These are phyloP conservation scores for Heracleum sosnowskyi DNA, from an alignment of 129 eudicot genomes.

Conservation along the genomic window DNA sequence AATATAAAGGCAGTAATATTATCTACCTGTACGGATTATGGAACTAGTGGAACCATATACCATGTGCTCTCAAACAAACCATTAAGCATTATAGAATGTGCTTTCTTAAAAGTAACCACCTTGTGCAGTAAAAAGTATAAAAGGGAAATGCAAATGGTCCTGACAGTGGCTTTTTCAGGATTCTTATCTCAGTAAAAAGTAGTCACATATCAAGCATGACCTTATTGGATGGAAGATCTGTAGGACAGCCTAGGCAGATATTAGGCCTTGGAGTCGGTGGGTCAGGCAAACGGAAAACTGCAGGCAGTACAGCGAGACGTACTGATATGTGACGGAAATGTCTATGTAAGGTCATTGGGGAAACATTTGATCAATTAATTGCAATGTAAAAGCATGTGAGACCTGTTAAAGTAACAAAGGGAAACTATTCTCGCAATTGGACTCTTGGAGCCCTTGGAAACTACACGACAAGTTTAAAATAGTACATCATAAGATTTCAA, in stretches of 20 bases:
- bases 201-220: background rate
- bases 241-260: background rate
- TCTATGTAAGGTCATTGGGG: background rate
- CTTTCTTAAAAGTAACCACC: background rate
- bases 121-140: background rate
- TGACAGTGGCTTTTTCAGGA: background rate
- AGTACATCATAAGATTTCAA: background rate
- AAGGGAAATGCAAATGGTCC: background rate
- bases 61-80: background rate
- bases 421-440: background rate
- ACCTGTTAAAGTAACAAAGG: background rate
- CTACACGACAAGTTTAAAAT: background rate
- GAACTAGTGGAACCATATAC: background rate
- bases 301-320: background rate
- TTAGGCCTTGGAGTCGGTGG: background rate
- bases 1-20: background rate
- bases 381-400: background rate
- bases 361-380: background rate
- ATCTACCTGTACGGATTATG: too few species aligned
- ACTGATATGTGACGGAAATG: background rate
- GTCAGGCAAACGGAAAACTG: background rate
- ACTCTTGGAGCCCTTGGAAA: background rate
- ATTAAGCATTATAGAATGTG: background rate
- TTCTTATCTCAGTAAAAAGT: background rate
- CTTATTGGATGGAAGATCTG: background rate